Conservation (phyloP, 768 basidiomycete species). For the Lyophyllum decastes region DNA sequence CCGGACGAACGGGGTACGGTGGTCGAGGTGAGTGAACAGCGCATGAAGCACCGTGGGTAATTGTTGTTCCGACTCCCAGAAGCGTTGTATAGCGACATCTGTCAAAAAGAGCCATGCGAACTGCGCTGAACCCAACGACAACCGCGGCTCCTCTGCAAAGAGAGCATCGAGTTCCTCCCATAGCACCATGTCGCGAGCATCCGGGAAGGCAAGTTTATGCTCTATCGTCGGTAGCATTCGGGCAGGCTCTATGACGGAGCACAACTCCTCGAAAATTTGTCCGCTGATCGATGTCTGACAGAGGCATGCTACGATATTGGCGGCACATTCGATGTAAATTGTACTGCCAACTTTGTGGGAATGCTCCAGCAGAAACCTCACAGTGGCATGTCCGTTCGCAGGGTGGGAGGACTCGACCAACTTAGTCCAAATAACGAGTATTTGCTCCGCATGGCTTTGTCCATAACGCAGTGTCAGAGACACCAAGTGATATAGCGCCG, state of each 20-base stretch:
- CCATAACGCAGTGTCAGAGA: conserved; percentile 79
- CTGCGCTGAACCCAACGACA: conserved; percentile 79
- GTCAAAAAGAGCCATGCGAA: conserved; percentile 86
- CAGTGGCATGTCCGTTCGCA: conserved; percentile 75
- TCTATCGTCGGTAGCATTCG: conserved; percentile 81
- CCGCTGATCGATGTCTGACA: conserved; percentile 75
- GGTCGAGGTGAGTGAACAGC: conserved; percentile 81
- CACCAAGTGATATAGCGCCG: conserved; percentile 78
- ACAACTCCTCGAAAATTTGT: conserved; percentile 81
- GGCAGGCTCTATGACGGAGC: conserved; percentile 79
- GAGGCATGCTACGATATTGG: conserved; percentile 81
- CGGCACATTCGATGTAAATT: conserved; percentile 76
- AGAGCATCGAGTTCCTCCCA: conserved; percentile 81
- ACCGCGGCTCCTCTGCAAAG: conserved; percentile 70
- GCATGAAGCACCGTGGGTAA: conserved; percentile 78
- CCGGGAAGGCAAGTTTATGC: conserved; percentile 65
- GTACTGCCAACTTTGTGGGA: conserved; percentile 81
- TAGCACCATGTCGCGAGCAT: conserved; percentile 67
- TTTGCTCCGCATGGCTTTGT: conserved; percentile 75
- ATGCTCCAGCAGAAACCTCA: conserved; percentile 85
- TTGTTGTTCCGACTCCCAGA: conserved; percentile 72
- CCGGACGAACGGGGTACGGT: conserved; percentile 69
- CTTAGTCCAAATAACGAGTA: conserved; percentile 76
- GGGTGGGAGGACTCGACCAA: conserved; percentile 73
- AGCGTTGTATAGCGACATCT: conserved; percentile 73